These are phyloP conservation scores for Geoglossum cookeanum DNA, from an alignment of 2,329 filamentous ascomycete species.

Conservation along the genomic window DNA sequence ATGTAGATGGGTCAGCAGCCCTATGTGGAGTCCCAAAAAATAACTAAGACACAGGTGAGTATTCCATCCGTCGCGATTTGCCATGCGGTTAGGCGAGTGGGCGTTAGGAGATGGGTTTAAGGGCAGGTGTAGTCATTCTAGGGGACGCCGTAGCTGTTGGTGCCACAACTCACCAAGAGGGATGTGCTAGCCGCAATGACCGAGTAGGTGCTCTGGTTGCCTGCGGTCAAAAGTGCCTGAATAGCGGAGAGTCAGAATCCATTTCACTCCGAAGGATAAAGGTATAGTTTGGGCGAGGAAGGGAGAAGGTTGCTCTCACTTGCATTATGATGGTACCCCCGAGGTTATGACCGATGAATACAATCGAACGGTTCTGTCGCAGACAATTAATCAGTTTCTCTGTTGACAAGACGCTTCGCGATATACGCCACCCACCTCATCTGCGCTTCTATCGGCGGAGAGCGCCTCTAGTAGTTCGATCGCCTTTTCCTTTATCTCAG, in stretches of 20 bases:
- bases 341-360: neutral
- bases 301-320: neutral
- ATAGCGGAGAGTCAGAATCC: neutral
- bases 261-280: no score
- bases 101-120: no score
- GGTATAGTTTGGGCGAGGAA: no score
- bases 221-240: neutral
- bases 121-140: no score
- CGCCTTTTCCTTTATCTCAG: neutral
- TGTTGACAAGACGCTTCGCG: no score
- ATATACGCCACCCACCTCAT: neutral
- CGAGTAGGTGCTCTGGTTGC: neutral
- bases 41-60: neutral
- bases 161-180: neutral
- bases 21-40: neutral
- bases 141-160: neutral
- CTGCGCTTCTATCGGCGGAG: neutral
- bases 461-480: neutral
- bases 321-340: neutral
- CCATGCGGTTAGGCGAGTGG: no score
- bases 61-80: no score
- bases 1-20: neutral
- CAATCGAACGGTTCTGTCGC: neutral
- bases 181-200: neutral
- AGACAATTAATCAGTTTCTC: neutral